phyloP scores from a whole-genome alignment of 2,329 filamentous ascomycete species.

The Neonectria neomacrospora region DNA sequence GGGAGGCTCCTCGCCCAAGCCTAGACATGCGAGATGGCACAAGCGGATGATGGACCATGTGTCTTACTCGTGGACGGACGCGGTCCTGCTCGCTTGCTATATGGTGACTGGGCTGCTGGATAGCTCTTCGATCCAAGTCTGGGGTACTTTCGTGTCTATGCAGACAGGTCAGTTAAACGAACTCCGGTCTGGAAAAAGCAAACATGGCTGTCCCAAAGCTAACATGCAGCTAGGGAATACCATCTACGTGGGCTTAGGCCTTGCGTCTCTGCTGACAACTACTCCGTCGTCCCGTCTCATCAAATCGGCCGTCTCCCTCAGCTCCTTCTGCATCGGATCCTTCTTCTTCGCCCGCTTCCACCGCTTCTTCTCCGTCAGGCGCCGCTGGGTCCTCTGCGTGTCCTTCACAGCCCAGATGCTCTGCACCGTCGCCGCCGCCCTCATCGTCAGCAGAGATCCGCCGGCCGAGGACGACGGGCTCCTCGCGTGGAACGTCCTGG shows the following conservation, averaged over 20 bases:
- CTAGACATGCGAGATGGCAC: slow-evolving; percentile 13
- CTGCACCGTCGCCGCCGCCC: slow-evolving; percentile 63
- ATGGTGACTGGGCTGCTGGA: slow-evolving; percentile 81
- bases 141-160: slow-evolving; percentile 86
- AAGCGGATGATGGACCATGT: slow-evolving; percentile 29
- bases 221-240: slow-evolving; percentile 69
- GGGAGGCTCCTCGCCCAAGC: not conserved
- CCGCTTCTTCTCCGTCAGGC: slow-evolving; percentile 65
- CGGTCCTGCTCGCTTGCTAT: slow-evolving; percentile 77
- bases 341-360: slow-evolving; percentile 77
- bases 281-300: slow-evolving; percentile 64
- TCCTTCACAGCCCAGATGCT: slow-evolving; percentile 66
- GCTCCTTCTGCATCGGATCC: slow-evolving; percentile 77
- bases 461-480: slow-evolving; percentile 53
- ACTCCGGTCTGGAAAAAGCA: not conserved
- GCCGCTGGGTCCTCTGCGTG: slow-evolving; percentile 72
- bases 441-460: slow-evolving; percentile 61
- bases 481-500: slow-evolving; percentile 67
- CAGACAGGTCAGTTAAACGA: slow-evolving; percentile 70
- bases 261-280: slow-evolving; percentile 36
- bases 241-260: slow-evolving; percentile 79
- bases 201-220: not conserved
- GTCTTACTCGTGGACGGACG: slow-evolving; percentile 69
- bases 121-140: slow-evolving; percentile 78
- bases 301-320: slow-evolving; percentile 69